Evolutionary conservation across 768 basidiomycete genomes (phyloP).

Genomic region (Cystobasidium onofrii): DNA sequence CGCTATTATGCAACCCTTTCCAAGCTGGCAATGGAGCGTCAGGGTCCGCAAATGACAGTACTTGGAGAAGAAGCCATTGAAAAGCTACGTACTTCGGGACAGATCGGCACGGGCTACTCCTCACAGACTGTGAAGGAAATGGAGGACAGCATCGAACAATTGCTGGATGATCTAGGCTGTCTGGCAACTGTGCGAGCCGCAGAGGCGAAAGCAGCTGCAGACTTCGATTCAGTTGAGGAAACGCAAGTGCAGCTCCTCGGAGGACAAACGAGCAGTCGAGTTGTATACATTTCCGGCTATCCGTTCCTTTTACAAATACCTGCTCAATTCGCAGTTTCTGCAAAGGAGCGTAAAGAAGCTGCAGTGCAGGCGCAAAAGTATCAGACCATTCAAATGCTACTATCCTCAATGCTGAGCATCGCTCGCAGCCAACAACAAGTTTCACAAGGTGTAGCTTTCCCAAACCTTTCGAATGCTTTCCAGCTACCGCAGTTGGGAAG

Average conservation of each 20-base stretch:
- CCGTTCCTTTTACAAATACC: conserved; percentile 30
- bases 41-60: conserved; percentile 20
- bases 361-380: conserved; percentile 6
- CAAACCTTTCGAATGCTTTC: no score
- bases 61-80: neutral
- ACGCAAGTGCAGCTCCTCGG: neutral
- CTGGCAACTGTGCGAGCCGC: neutral
- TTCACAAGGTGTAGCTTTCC: neutral
- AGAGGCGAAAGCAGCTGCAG: neutral
- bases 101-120: neutral
- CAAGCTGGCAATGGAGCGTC: neutral
- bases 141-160: neutral
- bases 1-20: neutral
- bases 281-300: conserved; percentile 24
- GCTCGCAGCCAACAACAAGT: neutral
- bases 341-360: conserved; percentile 11
- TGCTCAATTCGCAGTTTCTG: neutral
- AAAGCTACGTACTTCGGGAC: neutral
- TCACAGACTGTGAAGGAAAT: neutral
- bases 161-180: conserved; percentile 5
- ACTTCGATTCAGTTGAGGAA: neutral
- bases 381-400: neutral
- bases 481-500: no score
- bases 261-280: conserved; percentile 15
- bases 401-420: conserved; percentile 12